phyloP scores from a whole-genome alignment of 78 protist genomes.

The Dictyostelium discoideum region DNA sequence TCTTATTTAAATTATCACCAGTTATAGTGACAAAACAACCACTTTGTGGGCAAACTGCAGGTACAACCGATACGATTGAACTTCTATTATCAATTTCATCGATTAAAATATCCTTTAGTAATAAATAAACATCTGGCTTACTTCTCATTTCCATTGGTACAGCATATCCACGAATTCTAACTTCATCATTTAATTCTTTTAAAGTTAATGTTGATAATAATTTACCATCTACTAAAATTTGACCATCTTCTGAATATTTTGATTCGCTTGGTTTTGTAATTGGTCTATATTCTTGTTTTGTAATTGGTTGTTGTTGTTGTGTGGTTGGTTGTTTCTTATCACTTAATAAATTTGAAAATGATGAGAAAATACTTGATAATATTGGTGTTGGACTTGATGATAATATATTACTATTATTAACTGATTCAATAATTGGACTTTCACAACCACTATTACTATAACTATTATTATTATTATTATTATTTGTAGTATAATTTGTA shows the following conservation, averaged over 20 bases:
- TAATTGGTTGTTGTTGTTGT: background rate
- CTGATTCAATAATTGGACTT: background rate
- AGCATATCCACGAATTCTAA: background rate
- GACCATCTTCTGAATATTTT: background rate
- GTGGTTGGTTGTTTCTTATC: background rate
- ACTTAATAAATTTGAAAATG: background rate
- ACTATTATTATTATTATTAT: background rate
- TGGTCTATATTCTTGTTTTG: background rate
- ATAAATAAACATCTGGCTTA: background rate
- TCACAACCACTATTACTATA: background rate
- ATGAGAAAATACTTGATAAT: background rate
- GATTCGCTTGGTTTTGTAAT: background rate
- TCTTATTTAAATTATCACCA: conserved; percentile 46
- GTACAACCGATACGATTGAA: conserved; percentile 35
- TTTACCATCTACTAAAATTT: background rate
- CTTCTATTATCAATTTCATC: background rate
- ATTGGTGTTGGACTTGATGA: background rate
- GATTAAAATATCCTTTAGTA: background rate
- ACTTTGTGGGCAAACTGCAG: conserved; percentile 37
- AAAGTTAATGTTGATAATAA: background rate
- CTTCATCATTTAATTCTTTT: background rate
- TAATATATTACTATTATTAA: background rate
- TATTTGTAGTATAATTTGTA: background rate
- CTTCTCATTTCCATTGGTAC: background rate
- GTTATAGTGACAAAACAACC: conserved; percentile 37